phyloP scores from a whole-genome alignment of 768 basidiomycete genomes.

The Suillus luteus region DNA sequence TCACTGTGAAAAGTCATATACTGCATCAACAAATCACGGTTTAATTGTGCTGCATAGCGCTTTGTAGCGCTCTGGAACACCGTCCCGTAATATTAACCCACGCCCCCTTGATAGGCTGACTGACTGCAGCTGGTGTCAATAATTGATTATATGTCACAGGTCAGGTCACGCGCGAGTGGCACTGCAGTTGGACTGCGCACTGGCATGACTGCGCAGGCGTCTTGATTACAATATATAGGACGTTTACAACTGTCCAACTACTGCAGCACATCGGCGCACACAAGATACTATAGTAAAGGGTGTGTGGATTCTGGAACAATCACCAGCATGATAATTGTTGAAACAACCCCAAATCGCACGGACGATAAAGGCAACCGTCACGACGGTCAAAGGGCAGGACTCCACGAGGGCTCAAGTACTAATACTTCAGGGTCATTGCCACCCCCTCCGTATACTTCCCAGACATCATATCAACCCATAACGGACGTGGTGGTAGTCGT shows the following conservation, averaged over 20 bases:
- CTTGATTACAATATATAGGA: not conserved
- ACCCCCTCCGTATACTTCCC: conserved; percentile 13
- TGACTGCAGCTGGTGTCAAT: no score
- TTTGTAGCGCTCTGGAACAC: no score
- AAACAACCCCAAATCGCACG: not conserved
- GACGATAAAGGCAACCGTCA: not conserved
- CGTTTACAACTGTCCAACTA: not conserved
- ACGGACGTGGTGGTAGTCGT: not conserved
- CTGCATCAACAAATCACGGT: no score
- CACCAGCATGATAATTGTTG: conserved; percentile 12
- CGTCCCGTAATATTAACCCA: no score
- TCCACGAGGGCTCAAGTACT: not conserved
- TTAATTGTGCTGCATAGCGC: no score
- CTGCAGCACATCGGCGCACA: not conserved
- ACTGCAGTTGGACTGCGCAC: not conserved
- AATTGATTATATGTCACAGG: no score
- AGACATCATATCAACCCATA: conserved; percentile 2
- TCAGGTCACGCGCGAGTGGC: not conserved
- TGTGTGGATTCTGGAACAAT: not conserved
- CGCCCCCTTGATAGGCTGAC: no score
- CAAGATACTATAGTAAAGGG: not conserved
- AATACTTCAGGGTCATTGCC: not conserved
- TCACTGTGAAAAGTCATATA: no score
- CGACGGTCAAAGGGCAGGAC: not conserved
- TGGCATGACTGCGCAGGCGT: not conserved